Conservation (phyloP, 371 early-diverging fungal genomes). For the Parasitella parasitica region DNA sequence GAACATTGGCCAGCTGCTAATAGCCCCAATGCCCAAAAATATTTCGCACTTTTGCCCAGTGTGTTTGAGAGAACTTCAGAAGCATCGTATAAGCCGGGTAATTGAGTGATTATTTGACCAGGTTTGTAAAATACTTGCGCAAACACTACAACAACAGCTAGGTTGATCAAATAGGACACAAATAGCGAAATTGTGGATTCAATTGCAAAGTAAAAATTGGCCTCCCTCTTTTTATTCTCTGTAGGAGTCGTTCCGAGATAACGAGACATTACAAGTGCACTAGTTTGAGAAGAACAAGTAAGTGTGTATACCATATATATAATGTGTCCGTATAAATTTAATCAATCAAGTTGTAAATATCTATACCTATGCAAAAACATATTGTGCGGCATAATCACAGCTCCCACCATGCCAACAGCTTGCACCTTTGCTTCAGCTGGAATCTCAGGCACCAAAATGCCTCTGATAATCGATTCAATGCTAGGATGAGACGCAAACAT, state of each 20-base stretch:
- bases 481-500: constrained; percentile 63
- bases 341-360: not conserved
- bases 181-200: constrained; percentile 67
- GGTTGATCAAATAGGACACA: constrained; percentile 70
- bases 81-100: constrained; percentile 64
- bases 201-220: constrained; percentile 68
- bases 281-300: not conserved
- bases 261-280: constrained; percentile 65
- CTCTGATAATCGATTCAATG: constrained; percentile 51
- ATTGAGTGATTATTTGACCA: constrained; percentile 22
- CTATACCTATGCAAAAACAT: constrained; percentile 67
- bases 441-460: constrained; percentile 60
- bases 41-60: constrained; percentile 58
- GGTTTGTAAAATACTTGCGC: constrained; percentile 63
- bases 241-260: constrained; percentile 48
- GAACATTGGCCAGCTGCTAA: constrained; percentile 74
- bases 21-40: constrained; percentile 69
- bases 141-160: constrained; percentile 71
- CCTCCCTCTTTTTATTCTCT: constrained; percentile 58
- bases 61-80: constrained; percentile 54
- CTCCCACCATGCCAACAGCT: constrained; percentile 72
- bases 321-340: not conserved
- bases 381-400: constrained; percentile 79
- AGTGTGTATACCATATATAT: no score
- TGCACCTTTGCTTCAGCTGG: constrained; percentile 60